Conservation (phyloP, 805 yeast genomes). For the Candida krabiensis region DNA sequence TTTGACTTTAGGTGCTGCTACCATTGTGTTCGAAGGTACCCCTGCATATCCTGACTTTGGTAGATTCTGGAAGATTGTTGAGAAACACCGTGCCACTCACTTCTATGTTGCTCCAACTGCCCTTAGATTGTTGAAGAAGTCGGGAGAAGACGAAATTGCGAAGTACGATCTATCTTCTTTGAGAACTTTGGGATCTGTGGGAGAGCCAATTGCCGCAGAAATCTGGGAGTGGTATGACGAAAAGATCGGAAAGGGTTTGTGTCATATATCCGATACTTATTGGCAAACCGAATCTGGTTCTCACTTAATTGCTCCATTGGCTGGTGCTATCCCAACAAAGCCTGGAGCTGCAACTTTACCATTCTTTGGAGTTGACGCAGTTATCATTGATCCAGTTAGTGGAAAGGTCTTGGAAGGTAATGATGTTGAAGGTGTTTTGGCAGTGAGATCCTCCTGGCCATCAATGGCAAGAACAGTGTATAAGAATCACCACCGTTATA, state of each 20-base stretch:
- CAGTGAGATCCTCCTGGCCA: conserved; percentile 91
- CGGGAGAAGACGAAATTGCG: conserved; percentile 81
- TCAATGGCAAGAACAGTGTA: conserved; percentile 97
- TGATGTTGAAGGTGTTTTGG: conserved; percentile 95
- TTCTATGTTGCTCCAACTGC: conserved; percentile 99
- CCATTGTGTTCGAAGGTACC: conserved; percentile 94
- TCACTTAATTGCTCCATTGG: conserved; percentile 89
- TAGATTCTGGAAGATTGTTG: conserved; percentile 96
- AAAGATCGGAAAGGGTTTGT: conserved; percentile 83
- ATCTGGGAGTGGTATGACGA: conserved; percentile 98
- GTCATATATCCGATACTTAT: conserved; percentile 93
- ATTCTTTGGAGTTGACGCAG: conserved; percentile 91
- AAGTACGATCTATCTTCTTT: conserved; percentile 82
- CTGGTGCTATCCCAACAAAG: conserved; percentile 92
- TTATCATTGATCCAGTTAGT: conserved; percentile 87
- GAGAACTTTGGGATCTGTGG: conserved; percentile 94
- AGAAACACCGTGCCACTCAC: conserved; percentile 87
- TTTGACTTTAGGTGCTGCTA: conserved; percentile 79
- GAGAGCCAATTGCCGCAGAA: conserved; percentile 98
- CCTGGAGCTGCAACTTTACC: conserved; percentile 98
- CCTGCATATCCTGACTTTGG: conserved; percentile 96
- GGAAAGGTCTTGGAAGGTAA: conserved; percentile 84
- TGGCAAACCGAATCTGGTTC: conserved; percentile 99
- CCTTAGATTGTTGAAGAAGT: conserved; percentile 76
- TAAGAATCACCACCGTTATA: conserved; percentile 80